Conservation (phyloP, 202 grass and related monocot genomes). For the Sporobolus alterniflorus region DNA sequence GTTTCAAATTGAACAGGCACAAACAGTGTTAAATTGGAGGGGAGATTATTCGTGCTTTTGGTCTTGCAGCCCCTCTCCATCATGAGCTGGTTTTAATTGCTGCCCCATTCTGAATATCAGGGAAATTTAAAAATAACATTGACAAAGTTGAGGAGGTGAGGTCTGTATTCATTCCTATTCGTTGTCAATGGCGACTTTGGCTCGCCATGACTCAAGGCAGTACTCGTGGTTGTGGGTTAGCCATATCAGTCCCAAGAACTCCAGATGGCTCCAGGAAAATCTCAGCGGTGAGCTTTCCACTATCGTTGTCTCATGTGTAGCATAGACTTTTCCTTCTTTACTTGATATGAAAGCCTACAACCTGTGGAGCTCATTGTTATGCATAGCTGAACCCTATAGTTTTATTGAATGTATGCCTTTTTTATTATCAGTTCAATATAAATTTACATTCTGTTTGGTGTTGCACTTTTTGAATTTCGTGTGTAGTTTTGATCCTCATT, state of each 20-base stretch:
- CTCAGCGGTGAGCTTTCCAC: constrained; percentile 65
- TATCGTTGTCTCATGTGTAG: constrained; percentile 15
- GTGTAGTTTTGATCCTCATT: no score
- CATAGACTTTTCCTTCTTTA: not conserved
- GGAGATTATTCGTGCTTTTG: not conserved
- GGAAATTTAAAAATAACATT: not conserved
- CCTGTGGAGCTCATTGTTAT: not conserved
- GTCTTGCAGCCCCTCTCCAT: not conserved
- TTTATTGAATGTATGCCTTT: not conserved
- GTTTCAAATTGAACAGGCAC: constrained; percentile 29
- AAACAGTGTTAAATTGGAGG: constrained; percentile 3
- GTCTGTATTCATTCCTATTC: constrained; percentile 30
- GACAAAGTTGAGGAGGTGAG: constrained; percentile 10
- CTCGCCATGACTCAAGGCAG: constrained; percentile 71
- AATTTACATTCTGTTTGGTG: not conserved
- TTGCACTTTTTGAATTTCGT: not conserved
- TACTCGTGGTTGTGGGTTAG: constrained; percentile 83
- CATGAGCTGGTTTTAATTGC: not conserved
- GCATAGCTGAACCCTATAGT: not conserved
- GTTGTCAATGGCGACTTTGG: constrained; percentile 64
- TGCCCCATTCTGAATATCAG: not conserved
- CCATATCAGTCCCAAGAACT: constrained; percentile 96
- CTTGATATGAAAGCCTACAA: not conserved
- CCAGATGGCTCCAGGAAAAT: constrained; percentile 98
- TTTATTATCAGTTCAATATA: not conserved